Evolutionary conservation across 2,329 filamentous ascomycete genomes (phyloP), one percentile per base, ranked within the genome.

Genomic region (Sarocladium brachiariae): DNA sequence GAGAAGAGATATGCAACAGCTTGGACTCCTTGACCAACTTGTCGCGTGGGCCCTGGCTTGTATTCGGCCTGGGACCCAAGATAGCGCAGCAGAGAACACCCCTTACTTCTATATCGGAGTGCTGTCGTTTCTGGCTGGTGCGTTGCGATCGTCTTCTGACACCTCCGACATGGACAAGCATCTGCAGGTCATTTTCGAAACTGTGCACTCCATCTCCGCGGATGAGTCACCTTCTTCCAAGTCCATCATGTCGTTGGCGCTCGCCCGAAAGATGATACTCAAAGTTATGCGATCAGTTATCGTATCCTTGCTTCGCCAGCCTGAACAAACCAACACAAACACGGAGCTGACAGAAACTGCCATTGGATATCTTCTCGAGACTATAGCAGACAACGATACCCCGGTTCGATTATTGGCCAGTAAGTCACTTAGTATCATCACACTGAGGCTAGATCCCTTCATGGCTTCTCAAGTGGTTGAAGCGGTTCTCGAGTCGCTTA

Each of bases 391-490:
- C 64, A 87, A 88, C 53, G 91, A 97, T 60, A 96, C 91, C 0
- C 89, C 90, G 0, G 91, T 99, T 11, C 78, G 93, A 33, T 81
- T 96, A 59, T 87, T 92, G 27, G 89, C 92, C 18, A 96, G 90
- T 65, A 99, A 99, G 69, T 87, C 90, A 3, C 78, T 97, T 39
- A 95, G 90, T 65, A 78, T 95, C 50, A 83, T 97, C 56, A 86
- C 91, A 0, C 72, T 95, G 48, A 91, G 87, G 57, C 70, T 99
- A 7, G 82, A 90, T 39, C 68, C 80, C 0, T 85, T 86, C 19
- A 90, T 96, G 85, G 89, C 88, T 1, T 78, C 80, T 1, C 87
- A 97, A 61, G 86, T 99, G 10, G 84, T 96, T 11, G 87, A 95
- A 53, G 90, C 88, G 1, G 84, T 97, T 10, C 76, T 96, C 25